A percentile compares a stretch with the other conserved stretches of the same genome.
These are phyloP conservation scores for Novakomyces olei DNA, from an alignment of 805 yeast genomes.

Conservation along the genomic window DNA sequence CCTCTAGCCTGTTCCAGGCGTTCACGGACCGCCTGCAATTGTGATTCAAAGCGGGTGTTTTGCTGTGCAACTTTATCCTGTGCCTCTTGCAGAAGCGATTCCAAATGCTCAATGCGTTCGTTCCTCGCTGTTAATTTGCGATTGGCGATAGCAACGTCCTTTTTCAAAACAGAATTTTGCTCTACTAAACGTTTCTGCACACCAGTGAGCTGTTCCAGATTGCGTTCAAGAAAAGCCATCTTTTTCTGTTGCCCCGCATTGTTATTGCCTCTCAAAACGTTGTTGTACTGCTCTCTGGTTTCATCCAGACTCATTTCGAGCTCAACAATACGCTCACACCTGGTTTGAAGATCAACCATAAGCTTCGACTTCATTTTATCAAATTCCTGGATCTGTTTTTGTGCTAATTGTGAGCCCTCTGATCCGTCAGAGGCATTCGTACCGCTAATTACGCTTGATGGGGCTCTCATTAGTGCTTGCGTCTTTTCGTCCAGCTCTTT, in stretches of 20 bases:
- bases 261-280: constrained; percentile 11
- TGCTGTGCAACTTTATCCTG: constrained; percentile 28
- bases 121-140: constrained; percentile 36
- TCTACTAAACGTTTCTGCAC: constrained; percentile 39
- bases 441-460: too few species aligned
- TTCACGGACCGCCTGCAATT: constrained; percentile 9
- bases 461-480: too few species aligned
- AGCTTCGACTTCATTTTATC: constrained; percentile 12
- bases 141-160: constrained; percentile 33
- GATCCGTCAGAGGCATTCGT: too few species aligned
- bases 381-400: constrained; percentile 10
- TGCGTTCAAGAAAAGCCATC: constrained; percentile 31
- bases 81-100: constrained; percentile 27
- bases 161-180: constrained; percentile 35
- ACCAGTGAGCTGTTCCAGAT: constrained; percentile 33
- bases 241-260: constrained; percentile 22
- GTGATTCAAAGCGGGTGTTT: constrained; percentile 24
- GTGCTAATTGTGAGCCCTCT: too few species aligned
- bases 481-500: too few species aligned
- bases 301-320: constrained; percentile 24
- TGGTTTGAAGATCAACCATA: constrained; percentile 14
- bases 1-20: constrained; percentile 11
- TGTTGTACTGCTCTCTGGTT: constrained; percentile 17
- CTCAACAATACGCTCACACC: constrained; percentile 19
- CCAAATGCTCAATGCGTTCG: constrained; percentile 33